Evolutionary conservation across 2,329 filamentous ascomycete species (phyloP), one percentile per base, ranked within the genome.

Genomic region (Ophiostoma sp.): DNA sequence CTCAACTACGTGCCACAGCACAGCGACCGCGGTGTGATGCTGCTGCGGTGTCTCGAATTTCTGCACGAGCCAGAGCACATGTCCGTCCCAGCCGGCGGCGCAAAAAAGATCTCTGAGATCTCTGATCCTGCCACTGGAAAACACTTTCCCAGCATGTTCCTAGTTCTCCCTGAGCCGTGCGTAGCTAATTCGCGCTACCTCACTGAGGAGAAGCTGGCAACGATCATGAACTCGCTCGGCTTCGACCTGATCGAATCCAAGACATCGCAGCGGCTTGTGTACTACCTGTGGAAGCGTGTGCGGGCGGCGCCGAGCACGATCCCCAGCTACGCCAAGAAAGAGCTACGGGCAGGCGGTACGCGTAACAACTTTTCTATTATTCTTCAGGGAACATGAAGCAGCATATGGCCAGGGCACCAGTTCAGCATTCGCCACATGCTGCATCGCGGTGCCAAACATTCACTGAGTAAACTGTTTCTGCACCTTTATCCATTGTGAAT

Each of bases 281-380:
- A 97, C 77, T 93, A 93, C 72, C 82, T 98, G n/a, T 97, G 93
- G 90, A 85, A 80, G 72, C 83, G 84, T 69, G 76, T 71, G 6
- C 73, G 72, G 9, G 68, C 67, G 6, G 45, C 70, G 36, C 72
- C 75, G 18, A 70, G 60, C 44, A 67, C 70, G 41, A 68, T 71
- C 65, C 73, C 72, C 65, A 75, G 75, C 12, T 91, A 89, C 75
- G 82, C 82, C 70, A 98, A 98, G 79, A 84, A 85, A 70, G 89
- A 95, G 76, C 77, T 97, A 55, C 89, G 91, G 70, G 84, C 91
- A 36, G 93, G 93, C 11, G 81, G 82, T 67, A 85, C 82, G 38
- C 87, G 93, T 76, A 99, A 99, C 78, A 98, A 99, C 75, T 99
- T 98, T 77, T 87, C 90, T 14, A 88, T 98, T 73, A 84, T 92